These are phyloP conservation scores for Clitopilus passeckerianus DNA, from an alignment of 768 basidiomycete species.

Conservation along the genomic window DNA sequence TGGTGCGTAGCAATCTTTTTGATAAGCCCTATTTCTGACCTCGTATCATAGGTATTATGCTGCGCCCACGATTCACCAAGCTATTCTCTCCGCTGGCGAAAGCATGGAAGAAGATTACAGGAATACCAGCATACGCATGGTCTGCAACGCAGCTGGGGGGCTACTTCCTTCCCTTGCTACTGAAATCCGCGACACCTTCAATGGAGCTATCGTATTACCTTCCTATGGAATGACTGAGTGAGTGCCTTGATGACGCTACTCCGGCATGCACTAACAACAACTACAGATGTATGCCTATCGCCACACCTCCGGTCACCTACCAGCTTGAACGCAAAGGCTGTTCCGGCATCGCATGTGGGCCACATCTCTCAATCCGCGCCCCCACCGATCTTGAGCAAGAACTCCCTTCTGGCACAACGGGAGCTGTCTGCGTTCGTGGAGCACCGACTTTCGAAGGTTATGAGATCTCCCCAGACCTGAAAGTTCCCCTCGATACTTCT, in stretches of 20 bases:
- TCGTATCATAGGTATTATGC: conserved; percentile 37
- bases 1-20: conserved; percentile 35
- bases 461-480: conserved; percentile 38
- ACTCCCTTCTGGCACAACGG: conserved; percentile 33
- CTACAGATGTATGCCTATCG: conserved; percentile 46
- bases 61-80: conserved; percentile 45
- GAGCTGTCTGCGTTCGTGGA: conserved; percentile 51
- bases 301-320: conserved; percentile 37
- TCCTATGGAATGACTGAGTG: conserved; percentile 59
- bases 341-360: conserved; percentile 43
- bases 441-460: conserved; percentile 50
- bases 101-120: conserved; percentile 14
- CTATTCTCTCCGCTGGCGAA: conserved; percentile 33
- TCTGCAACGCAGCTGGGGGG: conserved; percentile 48
- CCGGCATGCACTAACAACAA: background rate
- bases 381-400: conserved; percentile 29
- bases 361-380: conserved; percentile 38
- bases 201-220: conserved; percentile 45
- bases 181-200: conserved; percentile 40
- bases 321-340: conserved; percentile 40
- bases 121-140: conserved; percentile 37
- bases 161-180: conserved; percentile 48
- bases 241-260: conserved; percentile 3
- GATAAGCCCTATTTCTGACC: no score
- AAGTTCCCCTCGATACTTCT: conserved; percentile 37